Evolutionary conservation across 768 basidiomycete genomes (phyloP).

Genomic region (Panaeolus papilionaceus): DNA sequence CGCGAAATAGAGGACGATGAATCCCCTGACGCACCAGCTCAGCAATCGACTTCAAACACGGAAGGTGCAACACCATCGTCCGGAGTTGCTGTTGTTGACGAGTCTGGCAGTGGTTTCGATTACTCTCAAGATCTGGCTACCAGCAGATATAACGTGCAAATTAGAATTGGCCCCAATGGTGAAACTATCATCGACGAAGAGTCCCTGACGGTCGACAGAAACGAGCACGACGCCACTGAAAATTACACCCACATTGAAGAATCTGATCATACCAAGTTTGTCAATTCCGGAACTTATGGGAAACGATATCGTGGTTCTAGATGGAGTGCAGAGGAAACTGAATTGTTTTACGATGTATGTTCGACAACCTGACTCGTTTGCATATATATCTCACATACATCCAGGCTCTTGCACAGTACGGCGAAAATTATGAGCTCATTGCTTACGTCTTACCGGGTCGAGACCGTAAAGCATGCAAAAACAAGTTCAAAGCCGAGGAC

Average conservation of each 20-base stretch:
- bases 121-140: constrained; percentile 69
- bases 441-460: constrained; percentile 85
- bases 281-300: constrained; percentile 83
- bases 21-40: constrained; percentile 25
- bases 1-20: constrained; percentile 49
- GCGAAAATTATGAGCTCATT: constrained; percentile 93
- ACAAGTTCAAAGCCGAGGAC: constrained; percentile 93
- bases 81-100: constrained; percentile 39
- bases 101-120: constrained; percentile 69
- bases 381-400: constrained; percentile 21
- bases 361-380: not conserved
- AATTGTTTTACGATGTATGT: constrained; percentile 83
- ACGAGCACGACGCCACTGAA: constrained; percentile 69
- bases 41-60: constrained; percentile 19
- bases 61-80: constrained; percentile 26
- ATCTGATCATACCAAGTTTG: constrained; percentile 83
- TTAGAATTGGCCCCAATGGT: constrained; percentile 87
- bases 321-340: constrained; percentile 92
- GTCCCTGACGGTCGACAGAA: constrained; percentile 80
- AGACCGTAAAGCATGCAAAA: constrained; percentile 88
- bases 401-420: constrained; percentile 91
- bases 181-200: constrained; percentile 89
- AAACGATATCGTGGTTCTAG: constrained; percentile 83
- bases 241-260: constrained; percentile 82
- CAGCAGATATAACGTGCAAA: constrained; percentile 83